Percentiles rank a stretch among this genome's conserved stretches.
These are phyloP conservation scores for Danielia oregonensis DNA, from an alignment of 805 yeast genomes.

Conservation along the genomic window DNA sequence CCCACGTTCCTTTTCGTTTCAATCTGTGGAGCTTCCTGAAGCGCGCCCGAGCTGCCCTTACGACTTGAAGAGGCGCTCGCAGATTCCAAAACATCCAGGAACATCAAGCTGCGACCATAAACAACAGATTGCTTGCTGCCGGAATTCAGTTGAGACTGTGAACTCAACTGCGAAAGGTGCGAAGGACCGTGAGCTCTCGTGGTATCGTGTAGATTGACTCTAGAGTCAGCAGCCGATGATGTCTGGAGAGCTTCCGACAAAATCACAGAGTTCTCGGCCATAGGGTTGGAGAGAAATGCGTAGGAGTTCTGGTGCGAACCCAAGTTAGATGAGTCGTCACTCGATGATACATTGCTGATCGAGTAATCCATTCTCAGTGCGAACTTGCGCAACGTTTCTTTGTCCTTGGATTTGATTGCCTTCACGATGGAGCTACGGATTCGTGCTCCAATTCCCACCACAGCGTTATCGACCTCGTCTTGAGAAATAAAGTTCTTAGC, in stretches of 20 bases:
- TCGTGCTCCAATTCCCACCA: slow-evolving; percentile 73
- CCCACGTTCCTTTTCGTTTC: slow-evolving; percentile 45
- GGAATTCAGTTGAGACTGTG: too few relatives aligned
- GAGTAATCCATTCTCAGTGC: slow-evolving; percentile 23
- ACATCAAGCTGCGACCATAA: slow-evolving; percentile 1
- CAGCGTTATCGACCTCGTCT: slow-evolving; percentile 73
- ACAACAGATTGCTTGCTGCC: slow-evolving; percentile 1
- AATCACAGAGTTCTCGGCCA: slow-evolving; percentile 24
- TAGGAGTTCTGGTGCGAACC: slow-evolving; percentile 18
- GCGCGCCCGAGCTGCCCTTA: slow-evolving; percentile 18
- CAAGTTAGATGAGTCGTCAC: slow-evolving; percentile 24
- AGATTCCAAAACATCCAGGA: slow-evolving; percentile 36
- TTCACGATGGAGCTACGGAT: slow-evolving; percentile 35
- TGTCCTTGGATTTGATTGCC: slow-evolving; percentile 32
- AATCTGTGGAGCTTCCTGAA: slow-evolving; percentile 38
- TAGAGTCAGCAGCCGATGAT: slow-evolving; percentile 1
- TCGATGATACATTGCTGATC: slow-evolving; percentile 21
- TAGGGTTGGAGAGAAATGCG: slow-evolving; percentile 2
- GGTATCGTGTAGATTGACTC: slow-evolving; percentile 1
- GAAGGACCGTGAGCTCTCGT: slow-evolving; percentile 17
- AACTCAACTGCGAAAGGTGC: slow-evolving; percentile 12
- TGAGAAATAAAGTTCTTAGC: slow-evolving; percentile 51
- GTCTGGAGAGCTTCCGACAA: slow-evolving; percentile 27
- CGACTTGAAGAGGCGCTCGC: slow-evolving; percentile 19
- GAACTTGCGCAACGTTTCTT: slow-evolving; percentile 19